phyloP scores from a whole-genome alignment of 352 stramenopile genomes.

The Phytopythium helicoides region DNA sequence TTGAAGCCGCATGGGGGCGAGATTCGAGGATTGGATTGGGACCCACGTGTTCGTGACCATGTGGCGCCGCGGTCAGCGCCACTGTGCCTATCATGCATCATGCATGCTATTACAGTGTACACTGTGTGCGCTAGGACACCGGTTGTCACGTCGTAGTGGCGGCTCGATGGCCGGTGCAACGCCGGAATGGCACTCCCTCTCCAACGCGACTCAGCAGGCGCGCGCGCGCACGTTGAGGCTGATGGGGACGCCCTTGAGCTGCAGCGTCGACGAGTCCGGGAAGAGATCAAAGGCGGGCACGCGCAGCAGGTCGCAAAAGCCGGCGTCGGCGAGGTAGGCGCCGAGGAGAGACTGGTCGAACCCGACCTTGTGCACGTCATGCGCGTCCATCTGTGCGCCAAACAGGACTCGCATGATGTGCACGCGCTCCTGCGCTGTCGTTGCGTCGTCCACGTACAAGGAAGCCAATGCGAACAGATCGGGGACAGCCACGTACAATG shows the following conservation, averaged over 20 bases:
- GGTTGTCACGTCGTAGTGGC: too few relatives aligned
- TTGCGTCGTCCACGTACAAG: constrained; percentile 56
- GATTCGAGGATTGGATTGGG: too few relatives aligned
- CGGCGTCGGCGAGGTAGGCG: constrained; percentile 34
- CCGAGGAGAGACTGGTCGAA: constrained; percentile 60
- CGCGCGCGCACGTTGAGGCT: constrained; percentile 62
- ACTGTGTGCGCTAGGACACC: too few relatives aligned
- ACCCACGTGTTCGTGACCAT: too few relatives aligned
- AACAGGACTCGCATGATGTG: constrained; percentile 78
- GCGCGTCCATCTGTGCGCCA: constrained; percentile 57
- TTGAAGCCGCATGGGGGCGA: too few relatives aligned
- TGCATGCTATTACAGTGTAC: too few relatives aligned
- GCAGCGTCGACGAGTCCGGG: constrained; percentile 40
- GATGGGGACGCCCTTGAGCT: constrained; percentile 43
- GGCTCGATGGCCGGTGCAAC: too few relatives aligned
- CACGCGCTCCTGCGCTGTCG: constrained; percentile 48
- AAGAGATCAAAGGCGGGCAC: constrained; percentile 58
- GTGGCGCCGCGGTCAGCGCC: too few relatives aligned
- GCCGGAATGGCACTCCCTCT: too few relatives aligned
- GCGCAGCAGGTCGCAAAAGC: constrained; percentile 56
- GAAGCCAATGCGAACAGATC: constrained; percentile 56
- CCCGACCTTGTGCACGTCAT: constrained; percentile 79
- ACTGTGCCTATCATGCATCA: too few relatives aligned
- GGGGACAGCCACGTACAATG: constrained; percentile 60
- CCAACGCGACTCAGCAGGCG: constrained; percentile 21